Percentiles rank a stretch among this genome's conserved stretches.
phyloP scores from a whole-genome alignment of 2,329 filamentous ascomycete species.

The Epichloe hybrida region DNA sequence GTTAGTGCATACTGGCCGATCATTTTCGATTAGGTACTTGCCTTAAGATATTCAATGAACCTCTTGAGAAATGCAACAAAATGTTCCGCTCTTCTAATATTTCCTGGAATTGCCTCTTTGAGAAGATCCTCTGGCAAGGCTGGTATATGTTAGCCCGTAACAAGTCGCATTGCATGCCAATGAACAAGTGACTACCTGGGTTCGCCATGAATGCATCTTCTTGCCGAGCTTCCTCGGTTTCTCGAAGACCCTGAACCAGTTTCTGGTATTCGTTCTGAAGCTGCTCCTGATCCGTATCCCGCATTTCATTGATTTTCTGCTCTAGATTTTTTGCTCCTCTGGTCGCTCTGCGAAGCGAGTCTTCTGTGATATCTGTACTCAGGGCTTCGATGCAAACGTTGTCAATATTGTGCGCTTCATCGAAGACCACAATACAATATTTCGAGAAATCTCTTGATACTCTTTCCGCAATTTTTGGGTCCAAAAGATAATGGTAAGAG shows the following conservation, averaged over 20 bases:
- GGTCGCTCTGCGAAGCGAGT: conserved; percentile 81
- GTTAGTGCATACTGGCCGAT: background rate
- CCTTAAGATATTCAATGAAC: conserved; percentile 93
- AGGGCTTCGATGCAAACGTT: conserved; percentile 97
- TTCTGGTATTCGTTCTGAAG: conserved; percentile 92
- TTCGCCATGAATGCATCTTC: conserved; percentile 98
- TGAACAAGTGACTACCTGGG: conserved; percentile 38
- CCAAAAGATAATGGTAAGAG: conserved; percentile 94
- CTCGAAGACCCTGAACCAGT: conserved; percentile 78
- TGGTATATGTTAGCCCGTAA: conserved; percentile 14
- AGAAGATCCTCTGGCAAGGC: conserved; percentile 85
- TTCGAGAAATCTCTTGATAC: conserved; percentile 94
- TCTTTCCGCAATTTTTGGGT: conserved; percentile 92
- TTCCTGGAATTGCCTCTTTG: conserved; percentile 91
- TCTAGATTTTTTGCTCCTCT: conserved; percentile 85
- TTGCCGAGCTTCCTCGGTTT: conserved; percentile 76
- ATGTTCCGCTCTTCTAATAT: conserved; percentile 90
- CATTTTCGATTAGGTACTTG: conserved; percentile 11
- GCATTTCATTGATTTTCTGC: conserved; percentile 88
- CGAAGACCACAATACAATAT: conserved; percentile 96
- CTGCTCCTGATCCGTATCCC: conserved; percentile 83
- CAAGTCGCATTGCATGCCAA: background rate
- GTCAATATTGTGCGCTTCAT: conserved; percentile 98
- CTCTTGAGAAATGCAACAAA: conserved; percentile 90
- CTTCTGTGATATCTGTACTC: conserved; percentile 93